These are phyloP conservation scores for Ustilago loliicola DNA, from an alignment of 1,284 basidiomycete genomes.

Conservation along the genomic window DNA sequence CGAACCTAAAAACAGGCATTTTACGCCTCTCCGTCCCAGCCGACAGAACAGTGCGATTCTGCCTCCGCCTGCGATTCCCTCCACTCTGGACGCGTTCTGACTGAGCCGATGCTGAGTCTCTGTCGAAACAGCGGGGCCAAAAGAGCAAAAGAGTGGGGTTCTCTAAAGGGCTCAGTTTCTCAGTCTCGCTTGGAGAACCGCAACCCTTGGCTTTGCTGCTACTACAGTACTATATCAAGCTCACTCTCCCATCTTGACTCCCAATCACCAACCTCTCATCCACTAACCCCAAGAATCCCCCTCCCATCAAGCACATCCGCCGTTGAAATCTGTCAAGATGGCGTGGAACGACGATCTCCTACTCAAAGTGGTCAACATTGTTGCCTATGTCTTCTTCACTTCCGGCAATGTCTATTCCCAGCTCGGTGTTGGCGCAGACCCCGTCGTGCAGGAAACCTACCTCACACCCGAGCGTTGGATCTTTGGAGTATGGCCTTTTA, in stretches of 20 bases:
- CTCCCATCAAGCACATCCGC: neutral
- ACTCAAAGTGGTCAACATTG: slow-evolving; percentile 79
- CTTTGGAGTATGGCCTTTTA: slow-evolving; percentile 82
- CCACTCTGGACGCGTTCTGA: neutral
- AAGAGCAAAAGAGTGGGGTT: no score
- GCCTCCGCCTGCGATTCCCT: neutral
- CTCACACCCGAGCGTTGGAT: slow-evolving; percentile 90
- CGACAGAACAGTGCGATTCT: neutral
- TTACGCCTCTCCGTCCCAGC: slow-evolving; percentile 3
- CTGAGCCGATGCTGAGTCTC: no score
- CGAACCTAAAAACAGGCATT: neutral
- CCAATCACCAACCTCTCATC: neutral
- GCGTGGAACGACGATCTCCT: slow-evolving; percentile 57
- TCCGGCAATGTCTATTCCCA: slow-evolving; percentile 89
- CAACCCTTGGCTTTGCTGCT: neutral
- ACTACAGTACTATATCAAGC: neutral
- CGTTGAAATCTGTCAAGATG: slow-evolving; percentile 25
- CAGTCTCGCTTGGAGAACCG: neutral
- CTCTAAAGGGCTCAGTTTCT: neutral
- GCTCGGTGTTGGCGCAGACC: slow-evolving; percentile 70
- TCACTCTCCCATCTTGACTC: neutral
- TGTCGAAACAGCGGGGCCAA: no score
- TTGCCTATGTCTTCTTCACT: slow-evolving; percentile 84
- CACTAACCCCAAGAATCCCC: neutral
- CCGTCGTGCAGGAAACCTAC: slow-evolving; percentile 77